These are phyloP conservation scores for Colletotrichum paranaense DNA, from an alignment of 2,329 filamentous ascomycete genomes.

Conservation along the genomic window DNA sequence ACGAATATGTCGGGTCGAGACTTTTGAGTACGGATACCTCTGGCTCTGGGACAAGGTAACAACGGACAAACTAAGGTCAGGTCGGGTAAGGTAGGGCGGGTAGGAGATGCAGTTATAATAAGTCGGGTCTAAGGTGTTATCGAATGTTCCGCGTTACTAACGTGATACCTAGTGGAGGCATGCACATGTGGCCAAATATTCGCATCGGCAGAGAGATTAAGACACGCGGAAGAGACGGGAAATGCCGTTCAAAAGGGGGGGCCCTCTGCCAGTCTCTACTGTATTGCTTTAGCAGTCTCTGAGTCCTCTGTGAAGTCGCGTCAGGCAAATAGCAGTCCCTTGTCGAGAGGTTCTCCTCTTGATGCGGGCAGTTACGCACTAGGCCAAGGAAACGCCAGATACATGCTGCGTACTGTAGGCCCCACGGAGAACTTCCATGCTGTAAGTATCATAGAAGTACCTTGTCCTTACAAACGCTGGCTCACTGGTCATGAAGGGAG, in stretches of 20 bases:
- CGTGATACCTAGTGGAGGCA: neutral
- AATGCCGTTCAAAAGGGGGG: neutral
- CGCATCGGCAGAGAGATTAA: neutral
- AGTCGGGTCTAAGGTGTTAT: neutral
- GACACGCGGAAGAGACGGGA: neutral
- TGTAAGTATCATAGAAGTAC: slow-evolving; percentile 3
- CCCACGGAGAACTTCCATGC: neutral
- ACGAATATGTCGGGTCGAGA: no score
- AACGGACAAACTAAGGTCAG: neutral
- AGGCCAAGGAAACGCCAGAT: neutral
- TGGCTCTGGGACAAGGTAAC: neutral
- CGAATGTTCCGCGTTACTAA: neutral
- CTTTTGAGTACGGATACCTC: no score
- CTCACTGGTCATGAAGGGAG: neutral
- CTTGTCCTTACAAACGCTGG: neutral
- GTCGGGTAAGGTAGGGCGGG: neutral
- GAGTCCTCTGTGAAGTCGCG: neutral
- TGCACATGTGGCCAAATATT: neutral
- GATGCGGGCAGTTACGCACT: neutral
- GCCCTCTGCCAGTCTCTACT: neutral
- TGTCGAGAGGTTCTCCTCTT: neutral
- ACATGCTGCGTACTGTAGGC: neutral
- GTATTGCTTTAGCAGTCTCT: neutral
- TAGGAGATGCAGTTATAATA: slow-evolving; percentile 7
- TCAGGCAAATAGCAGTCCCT: neutral